A percentile compares a stretch with the other conserved stretches of the same genome.
Conservation (phyloP, 139 green algal species). For the Choricystis sp. region DNA sequence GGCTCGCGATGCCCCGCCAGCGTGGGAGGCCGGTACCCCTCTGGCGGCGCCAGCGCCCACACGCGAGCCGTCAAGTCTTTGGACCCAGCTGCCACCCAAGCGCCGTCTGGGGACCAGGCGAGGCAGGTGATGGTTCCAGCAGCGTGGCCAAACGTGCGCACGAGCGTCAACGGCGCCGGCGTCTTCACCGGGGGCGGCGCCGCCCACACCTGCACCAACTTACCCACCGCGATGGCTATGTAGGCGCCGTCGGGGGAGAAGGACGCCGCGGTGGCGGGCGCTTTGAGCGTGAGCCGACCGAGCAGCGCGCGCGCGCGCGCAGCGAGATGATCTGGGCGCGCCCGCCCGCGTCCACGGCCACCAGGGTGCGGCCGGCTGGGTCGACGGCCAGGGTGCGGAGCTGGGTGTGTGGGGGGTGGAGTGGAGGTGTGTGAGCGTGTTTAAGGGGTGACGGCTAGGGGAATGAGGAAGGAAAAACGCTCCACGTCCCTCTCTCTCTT, state of each 20-base stretch:
- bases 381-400: constrained; percentile 54
- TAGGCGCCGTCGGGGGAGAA: constrained; percentile 82
- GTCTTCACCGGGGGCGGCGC: constrained; percentile 60
- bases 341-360: constrained; percentile 75
- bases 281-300: constrained; percentile 88
- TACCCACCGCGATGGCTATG: constrained; percentile 67
- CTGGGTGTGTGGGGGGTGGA: no score
- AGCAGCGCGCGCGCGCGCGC: constrained; percentile 49
- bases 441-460: no score
- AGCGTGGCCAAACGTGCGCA: constrained; percentile 71
- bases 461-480: no score
- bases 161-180: constrained; percentile 73
- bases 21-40: constrained; percentile 55
- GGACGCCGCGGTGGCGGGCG: constrained; percentile 39
- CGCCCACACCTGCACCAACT: constrained; percentile 78
- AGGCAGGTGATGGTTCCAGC: constrained; percentile 69
- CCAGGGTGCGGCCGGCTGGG: constrained; percentile 63
- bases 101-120: constrained; percentile 61
- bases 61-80: constrained; percentile 71
- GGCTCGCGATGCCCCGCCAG: constrained; percentile 71
- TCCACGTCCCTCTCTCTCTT: no score
- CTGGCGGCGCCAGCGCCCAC: constrained; percentile 62
- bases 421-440: no score
- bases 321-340: constrained; percentile 62
- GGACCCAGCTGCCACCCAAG: constrained; percentile 56